phyloP scores from a whole-genome alignment of 2,329 filamentous ascomycete genomes.

The Pseudogymnoascus sp. region DNA sequence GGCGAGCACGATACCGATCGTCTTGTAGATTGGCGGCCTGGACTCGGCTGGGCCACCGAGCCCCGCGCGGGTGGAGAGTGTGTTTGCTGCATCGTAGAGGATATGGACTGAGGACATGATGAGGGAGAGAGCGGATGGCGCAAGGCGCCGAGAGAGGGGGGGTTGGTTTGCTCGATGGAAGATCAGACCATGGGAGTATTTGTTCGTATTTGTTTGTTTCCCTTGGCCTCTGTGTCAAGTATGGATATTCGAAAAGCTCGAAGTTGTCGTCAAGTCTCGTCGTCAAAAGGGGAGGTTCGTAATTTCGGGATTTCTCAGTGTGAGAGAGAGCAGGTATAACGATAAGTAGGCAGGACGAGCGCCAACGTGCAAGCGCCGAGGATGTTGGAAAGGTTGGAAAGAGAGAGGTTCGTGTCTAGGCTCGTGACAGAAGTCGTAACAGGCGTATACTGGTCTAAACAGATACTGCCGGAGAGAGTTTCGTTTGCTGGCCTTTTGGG shows the following conservation, averaged over 20 bases:
- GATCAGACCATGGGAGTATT: neutral
- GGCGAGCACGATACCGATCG: constrained; percentile 77
- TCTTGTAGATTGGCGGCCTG: constrained; percentile 54
- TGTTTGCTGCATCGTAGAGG: neutral
- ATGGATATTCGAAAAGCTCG: neutral
- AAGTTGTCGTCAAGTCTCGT: neutral
- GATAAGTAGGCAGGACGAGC: neutral
- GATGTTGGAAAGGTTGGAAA: neutral
- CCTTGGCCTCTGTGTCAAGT: neutral
- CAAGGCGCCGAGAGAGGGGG: neutral
- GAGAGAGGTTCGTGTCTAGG: neutral
- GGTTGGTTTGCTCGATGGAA: neutral
- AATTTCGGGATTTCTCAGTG: neutral
- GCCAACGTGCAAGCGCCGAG: neutral
- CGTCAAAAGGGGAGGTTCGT: neutral
- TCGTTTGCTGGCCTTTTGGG: neutral
- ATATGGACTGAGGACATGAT: neutral
- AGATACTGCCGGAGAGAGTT: neutral
- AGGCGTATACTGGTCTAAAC: neutral
- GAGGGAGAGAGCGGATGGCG: neutral
- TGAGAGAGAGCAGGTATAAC: neutral
- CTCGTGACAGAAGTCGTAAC: neutral
- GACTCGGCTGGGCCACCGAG: constrained; percentile 6
- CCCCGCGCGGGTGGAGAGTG: neutral
- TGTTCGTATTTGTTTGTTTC: neutral